Evolutionary conservation across 768 basidiomycete genomes (phyloP).

Genomic region (Collybia sp.): DNA sequence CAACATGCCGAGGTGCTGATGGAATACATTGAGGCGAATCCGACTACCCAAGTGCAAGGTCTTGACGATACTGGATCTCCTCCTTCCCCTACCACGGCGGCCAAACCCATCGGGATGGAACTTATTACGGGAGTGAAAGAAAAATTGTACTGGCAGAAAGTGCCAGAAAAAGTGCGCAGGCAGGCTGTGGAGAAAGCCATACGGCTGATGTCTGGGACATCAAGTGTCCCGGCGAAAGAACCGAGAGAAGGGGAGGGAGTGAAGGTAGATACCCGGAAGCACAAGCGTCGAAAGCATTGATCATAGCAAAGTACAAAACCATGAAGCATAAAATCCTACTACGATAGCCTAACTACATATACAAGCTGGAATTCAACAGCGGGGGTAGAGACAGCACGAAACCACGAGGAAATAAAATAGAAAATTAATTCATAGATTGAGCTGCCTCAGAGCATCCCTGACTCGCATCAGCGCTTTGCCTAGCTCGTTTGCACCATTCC

Average conservation of each 20-base stretch:
- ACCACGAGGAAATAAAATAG: too few relatives aligned
- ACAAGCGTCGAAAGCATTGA: too few relatives aligned
- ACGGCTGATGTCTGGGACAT: neutral
- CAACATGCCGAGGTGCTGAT: constrained; percentile 40
- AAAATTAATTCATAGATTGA: too few relatives aligned
- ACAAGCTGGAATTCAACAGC: too few relatives aligned
- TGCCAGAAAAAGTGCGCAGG: constrained; percentile 65
- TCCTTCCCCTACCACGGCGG: neutral
- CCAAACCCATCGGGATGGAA: constrained; percentile 39
- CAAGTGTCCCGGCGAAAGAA: too few relatives aligned
- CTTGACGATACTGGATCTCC: constrained; percentile 48
- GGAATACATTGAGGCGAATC: constrained; percentile 33
- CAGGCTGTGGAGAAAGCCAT: constrained; percentile 54
- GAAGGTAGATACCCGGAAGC: too few relatives aligned
- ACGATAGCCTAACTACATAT: too few relatives aligned
- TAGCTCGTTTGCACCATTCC: constrained; percentile 53
- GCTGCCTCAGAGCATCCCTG: constrained; percentile 36
- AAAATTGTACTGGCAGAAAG: constrained; percentile 74
- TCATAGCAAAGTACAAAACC: too few relatives aligned
- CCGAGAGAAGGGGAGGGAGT: too few relatives aligned
- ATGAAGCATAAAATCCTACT: too few relatives aligned
- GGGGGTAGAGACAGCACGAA: too few relatives aligned
- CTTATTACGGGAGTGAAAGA: constrained; percentile 60
- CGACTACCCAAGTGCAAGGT: constrained; percentile 39
- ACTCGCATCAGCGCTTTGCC: constrained; percentile 56